Evolutionary conservation across 1,139 yeast genomes (phyloP).

Genomic region (Sugiyamaella xylanicola): DNA sequence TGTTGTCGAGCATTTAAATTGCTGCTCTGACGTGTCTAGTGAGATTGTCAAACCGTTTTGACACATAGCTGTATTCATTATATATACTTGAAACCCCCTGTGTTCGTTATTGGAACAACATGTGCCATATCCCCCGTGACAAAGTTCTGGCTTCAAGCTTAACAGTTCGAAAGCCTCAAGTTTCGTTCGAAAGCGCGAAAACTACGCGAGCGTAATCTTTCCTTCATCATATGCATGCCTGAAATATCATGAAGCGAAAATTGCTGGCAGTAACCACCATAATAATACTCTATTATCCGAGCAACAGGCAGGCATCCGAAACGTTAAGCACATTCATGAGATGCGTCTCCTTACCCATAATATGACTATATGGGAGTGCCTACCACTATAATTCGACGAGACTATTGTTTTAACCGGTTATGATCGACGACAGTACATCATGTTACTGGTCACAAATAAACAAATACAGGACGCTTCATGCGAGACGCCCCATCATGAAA

Average conservation of each 20-base stretch:
- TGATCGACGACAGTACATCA: slow-evolving; percentile 4
- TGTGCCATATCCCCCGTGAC: too few relatives aligned
- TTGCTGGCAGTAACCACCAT: too few relatives aligned
- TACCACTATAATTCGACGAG: neutral
- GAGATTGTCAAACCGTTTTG: too few relatives aligned
- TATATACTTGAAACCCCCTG: too few relatives aligned
- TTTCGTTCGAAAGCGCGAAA: neutral
- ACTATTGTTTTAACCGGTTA: neutral
- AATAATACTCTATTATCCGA: neutral
- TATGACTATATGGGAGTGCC: neutral
- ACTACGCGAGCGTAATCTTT: neutral
- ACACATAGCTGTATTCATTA: too few relatives aligned
- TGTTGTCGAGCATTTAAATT: too few relatives aligned
- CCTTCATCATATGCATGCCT: too few relatives aligned
- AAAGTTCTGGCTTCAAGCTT: too few relatives aligned
- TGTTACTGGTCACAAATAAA: slow-evolving; percentile 12
- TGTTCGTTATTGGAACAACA: too few relatives aligned
- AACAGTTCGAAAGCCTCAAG: neutral
- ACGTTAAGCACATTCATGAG: neutral
- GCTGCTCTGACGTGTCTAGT: too few relatives aligned
- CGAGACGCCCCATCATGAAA: slow-evolving; percentile 15
- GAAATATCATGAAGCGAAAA: too few relatives aligned
- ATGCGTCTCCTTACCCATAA: neutral
- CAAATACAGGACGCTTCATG: slow-evolving; percentile 8
- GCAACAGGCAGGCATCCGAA: neutral